Percentiles rank a stretch among this genome's conserved stretches.
phyloP scores from a whole-genome alignment of 805 yeast genomes.

The Saccharomycopsis selenospora region DNA sequence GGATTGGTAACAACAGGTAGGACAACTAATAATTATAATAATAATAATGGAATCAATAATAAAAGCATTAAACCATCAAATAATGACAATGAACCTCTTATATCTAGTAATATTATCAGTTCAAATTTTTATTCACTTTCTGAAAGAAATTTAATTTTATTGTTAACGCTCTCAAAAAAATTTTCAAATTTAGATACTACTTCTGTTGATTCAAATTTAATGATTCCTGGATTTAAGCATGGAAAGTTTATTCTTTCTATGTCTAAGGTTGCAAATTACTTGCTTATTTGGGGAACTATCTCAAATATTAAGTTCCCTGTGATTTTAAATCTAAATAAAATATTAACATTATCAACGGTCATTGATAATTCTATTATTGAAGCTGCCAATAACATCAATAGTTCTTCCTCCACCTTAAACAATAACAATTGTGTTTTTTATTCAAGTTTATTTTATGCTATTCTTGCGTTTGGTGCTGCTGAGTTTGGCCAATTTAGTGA shows the following conservation, averaged over 20 bases:
- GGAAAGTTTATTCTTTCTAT: conserved; percentile 9
- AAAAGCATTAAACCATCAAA: too few relatives aligned
- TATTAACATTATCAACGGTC: conserved; percentile 12
- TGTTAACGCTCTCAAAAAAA: conserved; percentile 19
- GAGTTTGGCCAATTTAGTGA: conserved; percentile 30
- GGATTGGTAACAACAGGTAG: too few relatives aligned
- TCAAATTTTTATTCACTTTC: conserved; percentile 21
- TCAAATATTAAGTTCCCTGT: conserved; percentile 22
- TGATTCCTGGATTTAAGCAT: neutral
- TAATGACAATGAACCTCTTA: conserved; percentile 2
- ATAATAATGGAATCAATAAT: too few relatives aligned
- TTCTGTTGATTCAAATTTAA: neutral
- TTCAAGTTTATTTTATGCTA: conserved; percentile 37
- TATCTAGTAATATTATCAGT: conserved; percentile 16
- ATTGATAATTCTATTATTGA: neutral
- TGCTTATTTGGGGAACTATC: conserved; percentile 22
- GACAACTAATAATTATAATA: too few relatives aligned
- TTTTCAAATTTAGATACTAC: conserved; percentile 14
- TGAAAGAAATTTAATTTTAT: conserved; percentile 19
- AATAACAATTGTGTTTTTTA: conserved; percentile 19
- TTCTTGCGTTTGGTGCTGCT: conserved; percentile 41
- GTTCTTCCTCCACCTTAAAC: neutral
- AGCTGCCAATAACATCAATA: neutral
- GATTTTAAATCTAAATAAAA: conserved; percentile 19
- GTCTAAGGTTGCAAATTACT: conserved; percentile 19